phyloP scores from a whole-genome alignment of 1,139 yeast species.

The Debaryomyces subglobosus region DNA sequence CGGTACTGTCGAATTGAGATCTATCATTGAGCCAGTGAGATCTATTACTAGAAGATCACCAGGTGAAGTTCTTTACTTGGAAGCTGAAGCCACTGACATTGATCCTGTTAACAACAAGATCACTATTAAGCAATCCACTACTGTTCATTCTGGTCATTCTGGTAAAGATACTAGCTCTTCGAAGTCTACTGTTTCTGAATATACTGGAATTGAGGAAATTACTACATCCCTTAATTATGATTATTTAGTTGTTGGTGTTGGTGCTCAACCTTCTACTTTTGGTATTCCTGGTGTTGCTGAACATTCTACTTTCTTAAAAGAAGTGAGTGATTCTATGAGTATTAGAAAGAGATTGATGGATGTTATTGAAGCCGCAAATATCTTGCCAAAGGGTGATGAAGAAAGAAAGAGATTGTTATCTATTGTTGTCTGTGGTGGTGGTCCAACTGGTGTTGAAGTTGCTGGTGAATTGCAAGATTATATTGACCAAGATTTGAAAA shows the following conservation, averaged over 20 bases:
- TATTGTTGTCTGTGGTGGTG: constrained; percentile 92
- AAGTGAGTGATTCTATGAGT: constrained; percentile 77
- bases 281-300: constrained; percentile 94
- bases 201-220: constrained; percentile 45
- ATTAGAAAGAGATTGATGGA: constrained; percentile 79
- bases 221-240: constrained; percentile 64
- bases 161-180: constrained; percentile 57
- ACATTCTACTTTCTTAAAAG: constrained; percentile 83
- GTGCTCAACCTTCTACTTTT: constrained; percentile 90
- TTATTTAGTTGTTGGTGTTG: constrained; percentile 85
- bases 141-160: constrained; percentile 55
- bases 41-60: constrained; percentile 69
- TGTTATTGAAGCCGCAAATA: constrained; percentile 80
- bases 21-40: constrained; percentile 86
- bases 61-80: constrained; percentile 82
- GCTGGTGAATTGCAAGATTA: constrained; percentile 96
- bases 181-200: constrained; percentile 50
- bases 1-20: constrained; percentile 88
- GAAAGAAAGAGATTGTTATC: constrained; percentile 81
- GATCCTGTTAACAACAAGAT: constrained; percentile 69
- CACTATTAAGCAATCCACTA: constrained; percentile 58
- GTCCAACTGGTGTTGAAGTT: constrained; percentile 96
- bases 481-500: constrained; percentile 84
- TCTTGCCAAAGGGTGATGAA: constrained; percentile 71
- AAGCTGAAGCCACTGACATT: constrained; percentile 86